A percentile compares a stretch with the other conserved stretches of the same genome.
Evolutionary conservation across 2,329 filamentous ascomycete species (phyloP).

Genomic region (Fusarium secorum): DNA sequence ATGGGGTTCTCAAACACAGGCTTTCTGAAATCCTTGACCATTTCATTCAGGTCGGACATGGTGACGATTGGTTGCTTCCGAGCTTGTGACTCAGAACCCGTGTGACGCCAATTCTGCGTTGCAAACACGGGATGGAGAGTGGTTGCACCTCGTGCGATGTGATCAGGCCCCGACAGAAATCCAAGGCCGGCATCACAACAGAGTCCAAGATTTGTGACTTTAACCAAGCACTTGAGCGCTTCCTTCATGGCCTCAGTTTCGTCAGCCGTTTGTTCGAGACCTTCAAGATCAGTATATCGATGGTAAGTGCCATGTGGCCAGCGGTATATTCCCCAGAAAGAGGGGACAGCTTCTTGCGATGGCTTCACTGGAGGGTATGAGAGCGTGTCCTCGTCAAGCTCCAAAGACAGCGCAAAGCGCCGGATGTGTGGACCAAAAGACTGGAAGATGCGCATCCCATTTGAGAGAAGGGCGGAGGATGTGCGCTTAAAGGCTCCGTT

Average conservation of each 20-base stretch:
- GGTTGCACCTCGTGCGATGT: constrained; percentile 55
- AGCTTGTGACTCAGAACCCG: constrained; percentile 15
- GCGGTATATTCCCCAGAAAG: constrained; percentile 71
- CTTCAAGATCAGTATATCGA: constrained; percentile 65
- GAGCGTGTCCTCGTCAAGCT: constrained; percentile 65
- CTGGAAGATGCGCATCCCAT: constrained; percentile 68
- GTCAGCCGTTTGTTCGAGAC: constrained; percentile 69
- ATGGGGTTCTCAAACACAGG: constrained; percentile 38
- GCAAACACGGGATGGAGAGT: constrained; percentile 49
- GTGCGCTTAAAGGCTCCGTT: constrained; percentile 35
- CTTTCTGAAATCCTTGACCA: constrained; percentile 33
- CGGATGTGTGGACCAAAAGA: constrained; percentile 67
- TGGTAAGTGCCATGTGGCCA: constrained; percentile 69
- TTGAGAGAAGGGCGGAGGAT: constrained; percentile 46
- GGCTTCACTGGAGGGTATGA: constrained; percentile 63
- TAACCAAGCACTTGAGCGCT: constrained; percentile 64
- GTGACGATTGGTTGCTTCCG: constrained; percentile 28
- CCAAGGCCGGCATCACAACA: constrained; percentile 74
- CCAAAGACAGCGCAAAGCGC: constrained; percentile 72
- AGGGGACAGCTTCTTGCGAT: constrained; percentile 60
- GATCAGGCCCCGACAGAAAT: constrained; percentile 70
- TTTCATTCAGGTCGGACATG: constrained; percentile 39
- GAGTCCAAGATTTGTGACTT: constrained; percentile 69
- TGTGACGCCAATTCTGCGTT: constrained; percentile 39
- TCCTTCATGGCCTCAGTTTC: constrained; percentile 67